phyloP scores from a whole-genome alignment of 306 rosid species.

The Abrus precatorius region DNA sequence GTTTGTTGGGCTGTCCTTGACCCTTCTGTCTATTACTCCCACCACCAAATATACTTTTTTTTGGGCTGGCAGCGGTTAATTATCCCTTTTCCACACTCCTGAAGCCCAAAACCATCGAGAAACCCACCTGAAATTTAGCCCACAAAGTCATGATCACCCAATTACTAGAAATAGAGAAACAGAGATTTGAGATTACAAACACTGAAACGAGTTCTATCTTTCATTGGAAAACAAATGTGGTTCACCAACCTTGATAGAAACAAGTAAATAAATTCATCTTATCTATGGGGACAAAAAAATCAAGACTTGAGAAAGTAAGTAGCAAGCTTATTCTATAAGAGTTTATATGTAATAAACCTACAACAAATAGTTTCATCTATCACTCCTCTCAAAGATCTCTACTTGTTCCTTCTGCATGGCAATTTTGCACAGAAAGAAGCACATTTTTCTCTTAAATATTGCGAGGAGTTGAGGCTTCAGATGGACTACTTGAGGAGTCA shows the following conservation, averaged over 20 bases:
- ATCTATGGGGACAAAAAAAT: slow-evolving; percentile 49
- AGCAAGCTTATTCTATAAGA: slow-evolving; percentile 55
- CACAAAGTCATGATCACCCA: neutral
- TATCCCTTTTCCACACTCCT: neutral
- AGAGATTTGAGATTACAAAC: slow-evolving; percentile 15
- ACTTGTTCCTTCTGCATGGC: slow-evolving; percentile 46
- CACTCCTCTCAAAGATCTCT: slow-evolving; percentile 50
- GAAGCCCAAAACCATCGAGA: neutral
- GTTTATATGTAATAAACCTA: slow-evolving; percentile 54
- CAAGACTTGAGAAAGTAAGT: slow-evolving; percentile 44
- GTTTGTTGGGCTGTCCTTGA: no score
- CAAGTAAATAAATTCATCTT: slow-evolving; percentile 38
- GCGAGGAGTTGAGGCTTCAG: slow-evolving; percentile 69
- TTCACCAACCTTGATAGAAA: slow-evolving; percentile 49
- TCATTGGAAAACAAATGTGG: slow-evolving; percentile 44
- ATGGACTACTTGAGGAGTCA: slow-evolving; percentile 67
- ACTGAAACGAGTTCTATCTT: slow-evolving; percentile 24
- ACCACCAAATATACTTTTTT: no score
- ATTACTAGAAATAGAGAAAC: neutral
- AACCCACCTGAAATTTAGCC: neutral
- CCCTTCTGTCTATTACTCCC: no score
- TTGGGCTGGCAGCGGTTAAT: neutral
- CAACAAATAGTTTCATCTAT: slow-evolving; percentile 56
- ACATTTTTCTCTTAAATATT: slow-evolving; percentile 38
- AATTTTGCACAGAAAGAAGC: slow-evolving; percentile 46